phyloP scores from a whole-genome alignment of 148 eudicot genomes.

The Amaranthus palmeri region DNA sequence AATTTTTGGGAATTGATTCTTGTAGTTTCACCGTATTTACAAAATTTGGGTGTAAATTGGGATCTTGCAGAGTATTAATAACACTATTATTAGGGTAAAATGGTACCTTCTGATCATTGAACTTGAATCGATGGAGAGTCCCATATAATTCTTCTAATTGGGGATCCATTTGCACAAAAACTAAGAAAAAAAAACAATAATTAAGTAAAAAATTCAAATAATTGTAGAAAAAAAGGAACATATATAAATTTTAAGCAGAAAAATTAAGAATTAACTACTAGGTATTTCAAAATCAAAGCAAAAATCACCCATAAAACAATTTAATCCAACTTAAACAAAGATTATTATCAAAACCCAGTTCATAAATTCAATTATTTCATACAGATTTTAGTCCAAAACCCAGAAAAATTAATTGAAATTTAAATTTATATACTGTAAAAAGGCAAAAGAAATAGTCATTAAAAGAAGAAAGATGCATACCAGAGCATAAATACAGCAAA shows the following conservation, averaged over 20 bases:
- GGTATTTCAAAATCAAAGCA: neutral
- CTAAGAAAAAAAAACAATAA: conserved; percentile 15
- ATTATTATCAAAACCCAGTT: conserved; percentile 2
- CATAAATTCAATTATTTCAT: conserved; percentile 4
- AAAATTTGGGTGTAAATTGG: conserved; percentile 15
- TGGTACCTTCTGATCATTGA: conserved; percentile 31
- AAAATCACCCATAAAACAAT: neutral
- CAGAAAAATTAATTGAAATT: neutral
- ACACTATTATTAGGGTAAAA: conserved; percentile 27
- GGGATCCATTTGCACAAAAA: conserved; percentile 39
- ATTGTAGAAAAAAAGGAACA: conserved; percentile 2
- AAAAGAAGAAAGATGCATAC: conserved; percentile 10
- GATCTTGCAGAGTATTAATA: conserved; percentile 18
- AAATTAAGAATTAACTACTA: too few relatives aligned
- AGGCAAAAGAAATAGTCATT: neutral
- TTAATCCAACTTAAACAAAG: neutral
- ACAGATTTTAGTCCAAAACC: conserved; percentile 20
- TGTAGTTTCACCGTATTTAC: conserved; percentile 9
- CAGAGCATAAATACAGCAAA: conserved; percentile 23
- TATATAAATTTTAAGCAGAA: neutral
- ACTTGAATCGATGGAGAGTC: conserved; percentile 41
- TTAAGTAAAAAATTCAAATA: neutral
- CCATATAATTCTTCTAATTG: conserved; percentile 41
- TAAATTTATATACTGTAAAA: too few relatives aligned
- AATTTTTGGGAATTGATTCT: conserved; percentile 11